Percentiles rank a stretch among this genome's conserved stretches.
These are phyloP conservation scores for Ophiostoma ips DNA, from an alignment of 2,329 filamentous ascomycete species.

Conservation along the genomic window DNA sequence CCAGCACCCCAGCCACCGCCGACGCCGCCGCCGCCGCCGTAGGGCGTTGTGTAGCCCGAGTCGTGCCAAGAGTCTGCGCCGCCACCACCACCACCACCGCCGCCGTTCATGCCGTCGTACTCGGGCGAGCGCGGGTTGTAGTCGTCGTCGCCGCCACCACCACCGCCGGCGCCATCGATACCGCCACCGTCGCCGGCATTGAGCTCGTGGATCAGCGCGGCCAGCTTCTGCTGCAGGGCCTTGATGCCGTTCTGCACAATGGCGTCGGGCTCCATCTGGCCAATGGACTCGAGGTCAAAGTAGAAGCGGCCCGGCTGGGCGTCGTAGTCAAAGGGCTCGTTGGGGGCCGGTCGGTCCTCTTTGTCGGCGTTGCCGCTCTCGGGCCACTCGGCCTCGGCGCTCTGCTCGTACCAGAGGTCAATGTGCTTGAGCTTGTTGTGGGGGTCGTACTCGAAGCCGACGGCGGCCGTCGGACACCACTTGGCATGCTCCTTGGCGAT, in stretches of 20 bases:
- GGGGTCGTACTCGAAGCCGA: slow-evolving; percentile 96
- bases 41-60: slow-evolving; percentile 57
- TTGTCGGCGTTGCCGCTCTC: slow-evolving; percentile 54
- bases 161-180: slow-evolving; percentile 26
- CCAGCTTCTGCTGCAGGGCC: slow-evolving; percentile 81
- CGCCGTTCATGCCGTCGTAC: slow-evolving; percentile 43
- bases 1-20: slow-evolving; percentile 52
- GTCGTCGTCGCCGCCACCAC: slow-evolving; percentile 28
- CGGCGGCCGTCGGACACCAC: slow-evolving; percentile 84
- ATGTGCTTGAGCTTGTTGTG: slow-evolving; percentile 90
- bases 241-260: slow-evolving; percentile 83
- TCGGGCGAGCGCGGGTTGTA: slow-evolving; percentile 54
- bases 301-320: slow-evolving; percentile 78
- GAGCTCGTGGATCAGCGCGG: slow-evolving; percentile 46
- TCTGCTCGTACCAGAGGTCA: slow-evolving; percentile 88
- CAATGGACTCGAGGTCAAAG: slow-evolving; percentile 81
- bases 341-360: slow-evolving; percentile 67
- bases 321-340: slow-evolving; percentile 82
- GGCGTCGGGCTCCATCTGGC: slow-evolving; percentile 75
- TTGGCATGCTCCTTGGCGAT: slow-evolving; percentile 98
- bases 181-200: slow-evolving; percentile 29
- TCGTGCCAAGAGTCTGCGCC: slow-evolving; percentile 36
- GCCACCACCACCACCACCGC: slow-evolving; percentile 2
- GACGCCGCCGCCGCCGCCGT: slow-evolving; percentile 33
- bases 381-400: slow-evolving; percentile 73